These are phyloP conservation scores for Diutina pseudorugosa DNA, from an alignment of 1,139 yeast species.

Conservation along the genomic window DNA sequence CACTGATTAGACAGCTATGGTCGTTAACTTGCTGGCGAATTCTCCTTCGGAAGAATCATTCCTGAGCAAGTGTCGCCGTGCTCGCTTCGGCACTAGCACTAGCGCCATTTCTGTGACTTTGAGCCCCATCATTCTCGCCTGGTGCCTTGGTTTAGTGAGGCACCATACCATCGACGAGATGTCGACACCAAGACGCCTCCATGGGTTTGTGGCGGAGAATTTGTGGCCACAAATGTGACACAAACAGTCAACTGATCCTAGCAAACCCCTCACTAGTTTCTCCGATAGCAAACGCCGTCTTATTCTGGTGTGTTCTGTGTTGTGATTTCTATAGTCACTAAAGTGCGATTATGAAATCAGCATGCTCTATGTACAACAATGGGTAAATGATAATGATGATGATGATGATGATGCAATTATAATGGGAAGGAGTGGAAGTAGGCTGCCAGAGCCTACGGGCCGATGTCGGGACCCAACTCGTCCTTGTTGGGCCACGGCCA, in stretches of 20 bases:
- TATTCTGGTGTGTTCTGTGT: no score
- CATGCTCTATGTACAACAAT: no score
- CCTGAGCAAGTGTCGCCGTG: background rate
- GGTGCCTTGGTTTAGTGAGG: background rate
- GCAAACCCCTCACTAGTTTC: no score
- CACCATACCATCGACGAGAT: no score
- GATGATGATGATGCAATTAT: background rate
- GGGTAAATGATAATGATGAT: no score
- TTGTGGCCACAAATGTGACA: background rate
- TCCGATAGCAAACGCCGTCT: background rate
- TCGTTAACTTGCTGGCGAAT: no score
- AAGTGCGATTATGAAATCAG: no score
- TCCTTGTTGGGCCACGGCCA: conserved; percentile 4
- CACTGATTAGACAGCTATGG: no score
- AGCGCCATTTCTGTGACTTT: background rate
- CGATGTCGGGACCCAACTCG: background rate
- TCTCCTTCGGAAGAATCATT: background rate
- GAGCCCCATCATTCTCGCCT: background rate
- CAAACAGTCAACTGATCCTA: background rate
- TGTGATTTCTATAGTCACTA: no score
- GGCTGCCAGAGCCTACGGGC: conserved; percentile 1
- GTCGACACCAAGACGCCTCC: no score
- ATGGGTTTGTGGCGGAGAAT: background rate
- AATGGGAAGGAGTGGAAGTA: background rate
- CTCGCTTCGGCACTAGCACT: no score